Conservation (phyloP, 257 asterid species). For the Solanum habrochaites region DNA sequence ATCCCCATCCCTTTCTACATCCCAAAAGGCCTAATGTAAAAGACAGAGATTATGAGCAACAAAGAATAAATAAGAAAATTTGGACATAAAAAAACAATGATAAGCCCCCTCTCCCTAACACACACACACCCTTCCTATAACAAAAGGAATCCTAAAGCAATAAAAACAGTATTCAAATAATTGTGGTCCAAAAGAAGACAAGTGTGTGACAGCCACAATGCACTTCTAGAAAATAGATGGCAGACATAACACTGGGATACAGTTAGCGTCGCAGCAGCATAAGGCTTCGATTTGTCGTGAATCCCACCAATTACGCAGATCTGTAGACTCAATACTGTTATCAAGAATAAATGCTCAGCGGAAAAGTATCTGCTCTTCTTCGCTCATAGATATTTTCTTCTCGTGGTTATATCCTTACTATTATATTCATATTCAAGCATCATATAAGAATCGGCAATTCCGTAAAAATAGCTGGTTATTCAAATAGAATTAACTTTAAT, state of each 20-base stretch:
- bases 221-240: neutral
- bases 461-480: neutral
- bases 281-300: neutral
- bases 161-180: neutral
- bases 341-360: neutral
- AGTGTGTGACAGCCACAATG: neutral
- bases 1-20: slow-evolving; percentile 41
- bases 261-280: neutral
- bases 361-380: neutral
- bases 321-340: neutral
- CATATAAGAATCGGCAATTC: neutral
- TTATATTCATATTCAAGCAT: neutral
- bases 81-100: neutral
- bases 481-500: neutral
- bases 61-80: neutral
- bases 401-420: neutral
- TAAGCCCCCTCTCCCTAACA: neutral
- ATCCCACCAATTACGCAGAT: neutral
- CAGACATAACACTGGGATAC: neutral
- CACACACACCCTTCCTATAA: neutral
- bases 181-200: neutral
- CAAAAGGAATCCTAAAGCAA: neutral
- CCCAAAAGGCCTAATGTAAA: slow-evolving; percentile 72
- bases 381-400: neutral
- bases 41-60: neutral